A percentile compares a stretch with the other conserved stretches of the same genome.
phyloP scores from a whole-genome alignment of 2,329 filamentous ascomycete genomes.

The Colletotrichum sp. region DNA sequence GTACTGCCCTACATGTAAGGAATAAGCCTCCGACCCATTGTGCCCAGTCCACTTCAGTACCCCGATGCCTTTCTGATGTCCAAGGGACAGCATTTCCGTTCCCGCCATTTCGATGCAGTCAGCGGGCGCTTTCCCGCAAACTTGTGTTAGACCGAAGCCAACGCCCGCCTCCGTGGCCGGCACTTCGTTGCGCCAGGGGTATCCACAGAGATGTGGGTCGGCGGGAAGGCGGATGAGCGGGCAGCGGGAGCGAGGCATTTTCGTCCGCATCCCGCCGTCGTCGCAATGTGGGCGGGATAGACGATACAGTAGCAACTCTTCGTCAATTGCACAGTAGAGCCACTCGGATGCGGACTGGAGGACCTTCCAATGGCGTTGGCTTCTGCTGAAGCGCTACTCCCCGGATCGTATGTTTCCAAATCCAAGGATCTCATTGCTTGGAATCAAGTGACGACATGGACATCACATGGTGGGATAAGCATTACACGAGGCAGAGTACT shows the following conservation, averaged over 20 bases:
- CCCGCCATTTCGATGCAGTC: neutral
- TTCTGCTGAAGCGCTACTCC: neutral
- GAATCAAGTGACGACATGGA: neutral
- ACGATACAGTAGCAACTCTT: neutral
- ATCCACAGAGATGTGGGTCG: neutral
- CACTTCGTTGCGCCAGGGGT: neutral
- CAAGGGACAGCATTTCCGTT: neutral
- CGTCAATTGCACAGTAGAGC: neutral
- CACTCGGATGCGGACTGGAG: neutral
- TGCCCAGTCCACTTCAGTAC: neutral
- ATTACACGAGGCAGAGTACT: neutral
- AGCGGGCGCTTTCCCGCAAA: neutral
- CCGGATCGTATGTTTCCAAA: neutral
- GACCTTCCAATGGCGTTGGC: neutral
- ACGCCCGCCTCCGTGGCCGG: neutral
- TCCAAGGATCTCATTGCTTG: neutral
- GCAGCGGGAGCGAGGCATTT: neutral
- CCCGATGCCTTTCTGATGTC: neutral
- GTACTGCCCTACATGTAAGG: neutral
- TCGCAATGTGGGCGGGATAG: neutral
- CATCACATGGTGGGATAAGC: neutral
- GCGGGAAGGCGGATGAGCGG: neutral
- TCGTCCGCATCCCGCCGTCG: neutral
- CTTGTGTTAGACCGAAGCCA: neutral
- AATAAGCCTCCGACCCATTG: neutral